Evolutionary conservation across 2,329 filamentous ascomycete species (phyloP), one percentile per base, ranked within the genome.

Genomic region (Lojkania enalia): DNA sequence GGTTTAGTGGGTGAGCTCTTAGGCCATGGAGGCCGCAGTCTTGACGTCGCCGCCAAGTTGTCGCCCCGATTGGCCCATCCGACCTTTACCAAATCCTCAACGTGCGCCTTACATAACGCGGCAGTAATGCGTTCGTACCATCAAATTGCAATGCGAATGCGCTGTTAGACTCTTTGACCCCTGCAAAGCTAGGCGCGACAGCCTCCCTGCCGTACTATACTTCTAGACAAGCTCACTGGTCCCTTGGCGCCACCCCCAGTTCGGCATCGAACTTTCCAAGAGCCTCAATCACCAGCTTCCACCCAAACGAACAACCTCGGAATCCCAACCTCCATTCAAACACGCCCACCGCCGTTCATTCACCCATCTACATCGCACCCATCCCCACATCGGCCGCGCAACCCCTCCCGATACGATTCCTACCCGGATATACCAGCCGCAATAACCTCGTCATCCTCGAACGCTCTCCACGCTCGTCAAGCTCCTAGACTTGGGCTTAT

Each of bases 1-100:
- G 30, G 30, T 33, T 30, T 42, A 42, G 33, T 40, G 35, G 36
- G 36, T 39, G 49, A 49, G 36, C 39, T 42, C 25, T n/a, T n/a
- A 27, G 25, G 25, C 25, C 7, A 27, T n/a, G 16, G 11, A 42
- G 30, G 39, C 39, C 16, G 39, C 39, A 33, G 30, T 15, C 38
- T 48, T 40, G 39, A 44, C 40, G 45, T 42, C 44, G 30, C 6
- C 30, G 30, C 30, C 30, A 33, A 33, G 30, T 15, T 11, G 9
- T 33, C 15, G n/a, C n/a, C 9, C 6, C 16, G 30, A 33, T 33
- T 33, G 30, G 30, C 30, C 15, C n/a, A n/a, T n/a, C n/a, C n/a
- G n/a, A n/a, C n/a, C n/a, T n/a, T n/a, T n/a, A n/a, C n/a, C n/a
- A n/a, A n/a, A n/a, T n/a, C n/a, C n/a, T n/a, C n/a, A n/a, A n/a